Conservation (phyloP, 164 flowering plant species). For the Liquidambar formosana region DNA sequence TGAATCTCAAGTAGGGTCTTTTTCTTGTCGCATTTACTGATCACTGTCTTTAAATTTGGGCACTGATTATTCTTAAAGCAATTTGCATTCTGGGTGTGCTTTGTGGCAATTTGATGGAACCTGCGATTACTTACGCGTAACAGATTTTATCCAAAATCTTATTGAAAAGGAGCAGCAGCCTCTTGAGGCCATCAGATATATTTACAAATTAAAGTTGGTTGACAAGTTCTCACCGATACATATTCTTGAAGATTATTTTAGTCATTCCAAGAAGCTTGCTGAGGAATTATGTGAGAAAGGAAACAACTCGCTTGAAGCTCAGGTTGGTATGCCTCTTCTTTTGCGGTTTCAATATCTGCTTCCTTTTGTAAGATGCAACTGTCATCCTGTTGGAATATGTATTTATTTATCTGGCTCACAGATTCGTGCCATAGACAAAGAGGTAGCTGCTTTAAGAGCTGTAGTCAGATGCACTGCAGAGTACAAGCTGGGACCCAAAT, state of each 20-base stretch:
- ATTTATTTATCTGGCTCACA: background rate
- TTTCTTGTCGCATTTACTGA: no score
- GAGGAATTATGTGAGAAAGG: background rate
- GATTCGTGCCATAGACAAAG: background rate
- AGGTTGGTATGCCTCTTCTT: background rate
- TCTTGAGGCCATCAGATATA: constrained; percentile 1
- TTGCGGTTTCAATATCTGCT: background rate
- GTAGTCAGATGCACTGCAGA: constrained; percentile 3
- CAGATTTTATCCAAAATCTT: constrained; percentile 16
- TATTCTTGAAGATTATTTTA: background rate
- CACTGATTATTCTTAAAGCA: no score
- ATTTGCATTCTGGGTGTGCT: no score
- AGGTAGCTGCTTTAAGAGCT: constrained; percentile 1
- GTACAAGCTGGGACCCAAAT: constrained; percentile 9
- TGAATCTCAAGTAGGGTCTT: no score
- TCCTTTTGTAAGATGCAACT: background rate
- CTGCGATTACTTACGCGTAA: background rate
- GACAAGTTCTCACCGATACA: background rate
- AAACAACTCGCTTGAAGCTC: background rate
- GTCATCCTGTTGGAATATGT: background rate
- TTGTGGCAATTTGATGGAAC: no score
- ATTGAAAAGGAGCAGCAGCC: background rate
- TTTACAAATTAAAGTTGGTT: background rate
- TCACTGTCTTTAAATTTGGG: no score
- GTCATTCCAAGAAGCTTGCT: background rate